Percentiles rank a stretch among this genome's conserved stretches.
phyloP scores from a whole-genome alignment of 2,329 filamentous ascomycete species.

The Zymoseptoria crescenta region DNA sequence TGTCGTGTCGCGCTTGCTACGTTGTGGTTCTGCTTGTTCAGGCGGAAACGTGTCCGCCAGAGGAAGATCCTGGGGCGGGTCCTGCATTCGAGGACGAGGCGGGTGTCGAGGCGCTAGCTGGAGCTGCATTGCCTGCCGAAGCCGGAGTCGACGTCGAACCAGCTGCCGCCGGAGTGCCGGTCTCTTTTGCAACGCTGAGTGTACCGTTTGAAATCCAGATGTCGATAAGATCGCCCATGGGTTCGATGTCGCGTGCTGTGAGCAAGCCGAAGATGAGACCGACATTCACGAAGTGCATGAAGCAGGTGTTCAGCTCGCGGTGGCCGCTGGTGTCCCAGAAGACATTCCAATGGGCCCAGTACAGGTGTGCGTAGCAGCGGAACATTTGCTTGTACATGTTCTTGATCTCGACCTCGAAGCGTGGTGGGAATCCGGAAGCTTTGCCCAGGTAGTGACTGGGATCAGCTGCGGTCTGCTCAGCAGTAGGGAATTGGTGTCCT shows the following conservation, averaged over 20 bases:
- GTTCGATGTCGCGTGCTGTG: conserved; percentile 82
- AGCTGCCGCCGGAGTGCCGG: conserved; percentile 2
- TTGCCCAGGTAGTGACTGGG: conserved; percentile 76
- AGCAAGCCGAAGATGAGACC: conserved; percentile 75
- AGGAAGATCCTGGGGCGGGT: neutral
- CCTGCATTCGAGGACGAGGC: neutral
- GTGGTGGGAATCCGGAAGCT: conserved; percentile 60
- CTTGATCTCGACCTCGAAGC: conserved; percentile 67
- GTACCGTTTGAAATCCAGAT: conserved; percentile 85
- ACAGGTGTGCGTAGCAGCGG: conserved; percentile 47
- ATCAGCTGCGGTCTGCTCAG: conserved; percentile 38
- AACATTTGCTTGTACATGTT: conserved; percentile 50
- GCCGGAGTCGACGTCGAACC: neutral
- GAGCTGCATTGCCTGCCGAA: neutral
- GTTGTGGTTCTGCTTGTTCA: neutral
- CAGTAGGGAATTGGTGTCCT: conserved; percentile 47
- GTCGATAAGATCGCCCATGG: conserved; percentile 90
- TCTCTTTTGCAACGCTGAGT: conserved; percentile 49
- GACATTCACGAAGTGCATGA: conserved; percentile 47
- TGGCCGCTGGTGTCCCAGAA: conserved; percentile 44
- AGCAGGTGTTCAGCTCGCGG: conserved; percentile 48
- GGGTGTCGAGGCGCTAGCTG: neutral
- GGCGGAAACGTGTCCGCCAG: neutral
- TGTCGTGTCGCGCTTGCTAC: neutral
- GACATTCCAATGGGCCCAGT: conserved; percentile 45